Evolutionary conservation across 345 rosid species (phyloP), one percentile per base, ranked within the genome.

Genomic region (sweet orange (Citrus sinensis)): DNA sequence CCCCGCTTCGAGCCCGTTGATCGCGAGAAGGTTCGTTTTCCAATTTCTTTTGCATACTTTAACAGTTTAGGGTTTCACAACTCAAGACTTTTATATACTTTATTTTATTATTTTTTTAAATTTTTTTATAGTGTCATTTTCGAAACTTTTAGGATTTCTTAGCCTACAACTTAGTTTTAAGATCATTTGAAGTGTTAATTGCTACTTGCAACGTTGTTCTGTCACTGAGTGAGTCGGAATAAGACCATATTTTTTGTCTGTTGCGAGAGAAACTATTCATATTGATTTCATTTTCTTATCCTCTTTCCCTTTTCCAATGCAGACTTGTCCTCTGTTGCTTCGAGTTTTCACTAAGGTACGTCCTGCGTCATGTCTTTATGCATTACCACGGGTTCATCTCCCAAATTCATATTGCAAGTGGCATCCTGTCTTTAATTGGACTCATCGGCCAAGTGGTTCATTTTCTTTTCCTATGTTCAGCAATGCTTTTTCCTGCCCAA

Each of bases 311-410:
- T 9, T 71, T 25, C 62, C 32, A 75, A 71, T 70, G 87, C 97
- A 95, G 98, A 92, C 94, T n/a, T 93, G 99, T 83, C 96, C 99
- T 5, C 42, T 95, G 29, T 86, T 93, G 92, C 97, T 92, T 85
- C 94, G 98, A 56, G 98, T 95, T 77, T 93, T 95, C 86, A 93
- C 98, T 16, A 91, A 95, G 98, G 99, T 95, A 83, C 70, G 86
- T 24, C 55, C 61, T 32, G 63, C 49, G 6, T 70, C n/a, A 3
- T 27, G 60, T n/a, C 16, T 9, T 19, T 25, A 49, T 19, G 17
- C 19, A 6, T 24, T 6, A 20, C 51, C 9, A 35, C 24, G 3
- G 35, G n/a, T 67, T 24, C 2, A 67, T 25, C 62, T 64, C 9
- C 24, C 32, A n/a, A 22, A 30, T 29, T 63, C 24, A 7, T 74